A percentile compares a stretch with the other conserved stretches of the same genome.
phyloP scores from a whole-genome alignment of 2,329 filamentous ascomycete genomes.

The Achaetomium macrosporum region DNA sequence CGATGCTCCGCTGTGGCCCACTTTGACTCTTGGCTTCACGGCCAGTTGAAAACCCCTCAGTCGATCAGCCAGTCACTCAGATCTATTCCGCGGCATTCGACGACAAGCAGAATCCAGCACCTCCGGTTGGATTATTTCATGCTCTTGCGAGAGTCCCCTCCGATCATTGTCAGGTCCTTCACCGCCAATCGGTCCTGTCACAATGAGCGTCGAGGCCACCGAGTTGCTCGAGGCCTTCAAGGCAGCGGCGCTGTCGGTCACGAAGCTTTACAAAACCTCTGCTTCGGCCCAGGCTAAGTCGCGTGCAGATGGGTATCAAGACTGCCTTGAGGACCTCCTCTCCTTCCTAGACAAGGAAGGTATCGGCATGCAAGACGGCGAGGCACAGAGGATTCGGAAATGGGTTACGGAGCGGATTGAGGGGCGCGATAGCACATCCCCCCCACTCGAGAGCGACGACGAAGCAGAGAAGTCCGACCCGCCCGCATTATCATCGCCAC shows the following conservation, averaged over 20 bases:
- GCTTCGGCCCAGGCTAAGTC: slow-evolving; percentile 70
- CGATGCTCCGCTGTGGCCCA: slow-evolving; percentile 14
- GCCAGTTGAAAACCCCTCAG: slow-evolving; percentile 20
- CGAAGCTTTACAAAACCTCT: slow-evolving; percentile 92
- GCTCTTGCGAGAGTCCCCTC: not conserved
- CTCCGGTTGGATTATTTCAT: not conserved
- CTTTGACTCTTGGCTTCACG: slow-evolving; percentile 7
- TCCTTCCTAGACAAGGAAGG: slow-evolving; percentile 76
- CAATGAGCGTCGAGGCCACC: slow-evolving; percentile 40
- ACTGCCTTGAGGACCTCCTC: slow-evolving; percentile 87
- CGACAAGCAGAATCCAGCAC: not conserved
- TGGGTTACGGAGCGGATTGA: slow-evolving; percentile 67
- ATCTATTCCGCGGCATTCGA: not conserved
- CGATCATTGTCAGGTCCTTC: not conserved
- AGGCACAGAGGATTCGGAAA: slow-evolving; percentile 57
- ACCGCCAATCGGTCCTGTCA: slow-evolving; percentile 14
- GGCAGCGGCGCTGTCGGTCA: slow-evolving; percentile 85
- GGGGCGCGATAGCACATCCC: slow-evolving; percentile 49
- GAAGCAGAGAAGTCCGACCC: slow-evolving; percentile 59
- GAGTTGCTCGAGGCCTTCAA: slow-evolving; percentile 86
- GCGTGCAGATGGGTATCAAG: slow-evolving; percentile 80
- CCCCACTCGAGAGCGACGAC: slow-evolving; percentile 47
- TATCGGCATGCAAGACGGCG: slow-evolving; percentile 71
- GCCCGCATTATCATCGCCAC: slow-evolving; percentile 46
- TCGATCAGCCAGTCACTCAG: slow-evolving; percentile 1